Conservation (phyloP, 352 stramenopile species). For the Ophiocytium majus region DNA sequence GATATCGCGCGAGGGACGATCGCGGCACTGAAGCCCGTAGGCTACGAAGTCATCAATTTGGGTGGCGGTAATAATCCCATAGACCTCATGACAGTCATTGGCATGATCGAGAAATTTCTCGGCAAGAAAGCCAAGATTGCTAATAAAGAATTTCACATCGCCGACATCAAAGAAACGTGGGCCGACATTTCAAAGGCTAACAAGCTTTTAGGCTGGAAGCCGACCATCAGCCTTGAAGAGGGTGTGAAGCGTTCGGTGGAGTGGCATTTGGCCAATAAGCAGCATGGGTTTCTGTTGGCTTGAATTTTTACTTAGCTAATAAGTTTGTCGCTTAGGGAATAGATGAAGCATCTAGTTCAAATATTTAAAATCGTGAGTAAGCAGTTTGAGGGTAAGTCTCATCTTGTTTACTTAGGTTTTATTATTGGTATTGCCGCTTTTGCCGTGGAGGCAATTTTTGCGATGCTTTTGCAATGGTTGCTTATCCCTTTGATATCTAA, state of each 20-base stretch:
- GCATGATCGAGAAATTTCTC: background rate
- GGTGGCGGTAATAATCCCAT: constrained; percentile 5
- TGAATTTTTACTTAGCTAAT: too few relatives aligned
- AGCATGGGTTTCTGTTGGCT: too few relatives aligned
- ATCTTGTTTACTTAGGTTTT: too few relatives aligned
- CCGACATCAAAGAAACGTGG: background rate
- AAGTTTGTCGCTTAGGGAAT: too few relatives aligned
- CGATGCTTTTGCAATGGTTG: too few relatives aligned
- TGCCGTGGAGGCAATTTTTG: too few relatives aligned
- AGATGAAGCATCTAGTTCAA: too few relatives aligned
- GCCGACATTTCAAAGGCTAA: constrained; percentile 3
- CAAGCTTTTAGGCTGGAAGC: background rate
- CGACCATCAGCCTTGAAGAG: background rate
- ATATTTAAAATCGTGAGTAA: too few relatives aligned
- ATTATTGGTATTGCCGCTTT: too few relatives aligned
- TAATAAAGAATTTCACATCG: background rate
- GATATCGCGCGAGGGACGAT: background rate
- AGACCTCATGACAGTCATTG: background rate
- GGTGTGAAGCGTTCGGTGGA: background rate
- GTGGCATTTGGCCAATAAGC: too few relatives aligned
- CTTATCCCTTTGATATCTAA: too few relatives aligned
- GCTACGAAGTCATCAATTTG: constrained; percentile 7
- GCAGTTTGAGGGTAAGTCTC: too few relatives aligned
- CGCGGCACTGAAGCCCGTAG: background rate
- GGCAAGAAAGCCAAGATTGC: background rate